Conservation (phyloP, 768 basidiomycete genomes). For the Kwoniella pini region DNA sequence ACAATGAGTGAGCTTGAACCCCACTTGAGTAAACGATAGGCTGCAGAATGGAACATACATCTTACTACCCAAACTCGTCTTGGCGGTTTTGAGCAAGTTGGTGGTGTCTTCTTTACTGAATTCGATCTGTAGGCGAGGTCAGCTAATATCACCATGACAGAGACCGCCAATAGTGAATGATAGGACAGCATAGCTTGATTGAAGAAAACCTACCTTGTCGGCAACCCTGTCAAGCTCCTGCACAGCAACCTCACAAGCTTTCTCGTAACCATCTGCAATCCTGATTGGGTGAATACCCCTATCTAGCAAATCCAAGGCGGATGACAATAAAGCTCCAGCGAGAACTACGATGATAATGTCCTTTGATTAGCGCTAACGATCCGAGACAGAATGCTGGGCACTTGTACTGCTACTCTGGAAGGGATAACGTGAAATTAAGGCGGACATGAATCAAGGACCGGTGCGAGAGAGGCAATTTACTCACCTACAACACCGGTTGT, state of each 20-base stretch:
- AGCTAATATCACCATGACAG: no score
- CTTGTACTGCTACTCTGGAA: no score
- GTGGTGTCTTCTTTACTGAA: conserved; percentile 78
- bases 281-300: conserved; percentile 98
- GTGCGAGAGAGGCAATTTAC: no score
- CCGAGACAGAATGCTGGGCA: no score
- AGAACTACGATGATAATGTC: conserved; percentile 63
- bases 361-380: not conserved
- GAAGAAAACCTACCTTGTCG: conserved; percentile 64
- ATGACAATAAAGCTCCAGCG: conserved; percentile 93
- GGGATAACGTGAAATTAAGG: no score
- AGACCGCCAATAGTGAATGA: no score
- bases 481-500: conserved; percentile 97
- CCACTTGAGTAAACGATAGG: conserved; percentile 6
- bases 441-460: no score
- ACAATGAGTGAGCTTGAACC: no score
- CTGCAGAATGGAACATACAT: conserved; percentile 65
- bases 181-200: no score
- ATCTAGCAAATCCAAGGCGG: conserved; percentile 94
- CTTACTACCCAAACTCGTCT: conserved; percentile 96
- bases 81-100: conserved; percentile 89
- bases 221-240: conserved; percentile 86
- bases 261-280: conserved; percentile 98
- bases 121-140: conserved; percentile 66
- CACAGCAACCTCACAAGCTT: conserved; percentile 85